Conservation (phyloP, 2,329 filamentous ascomycete genomes). For the Chrysoporthe cubensis region DNA sequence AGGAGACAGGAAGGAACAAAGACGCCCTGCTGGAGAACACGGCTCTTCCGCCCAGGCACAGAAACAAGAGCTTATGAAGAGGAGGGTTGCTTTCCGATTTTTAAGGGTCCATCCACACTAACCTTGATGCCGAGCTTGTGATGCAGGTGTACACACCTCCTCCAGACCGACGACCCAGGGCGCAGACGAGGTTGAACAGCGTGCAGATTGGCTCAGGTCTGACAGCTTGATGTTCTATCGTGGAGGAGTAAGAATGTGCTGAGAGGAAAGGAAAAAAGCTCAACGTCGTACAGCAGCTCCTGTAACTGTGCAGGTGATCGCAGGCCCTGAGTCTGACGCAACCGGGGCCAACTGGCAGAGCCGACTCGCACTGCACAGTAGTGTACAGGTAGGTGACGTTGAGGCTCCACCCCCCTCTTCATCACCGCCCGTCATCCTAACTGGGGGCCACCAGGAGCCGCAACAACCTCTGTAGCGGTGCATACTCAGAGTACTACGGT, state of each 20-base stretch:
- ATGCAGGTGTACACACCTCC: constrained; percentile 8
- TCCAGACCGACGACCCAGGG: background rate
- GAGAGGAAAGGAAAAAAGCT: background rate
- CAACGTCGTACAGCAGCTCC: background rate
- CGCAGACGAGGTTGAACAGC: background rate
- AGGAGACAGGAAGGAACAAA: constrained; percentile 10
- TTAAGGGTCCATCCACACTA: constrained; percentile 9
- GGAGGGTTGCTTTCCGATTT: background rate
- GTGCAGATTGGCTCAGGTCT: background rate
- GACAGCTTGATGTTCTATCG: background rate
- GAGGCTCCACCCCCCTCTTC: background rate
- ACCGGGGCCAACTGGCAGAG: constrained; percentile 10
- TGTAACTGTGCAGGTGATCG: background rate
- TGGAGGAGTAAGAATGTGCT: background rate
- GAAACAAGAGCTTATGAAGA: background rate
- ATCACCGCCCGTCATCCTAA: background rate
- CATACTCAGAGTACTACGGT: background rate
- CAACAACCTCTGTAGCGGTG: too few species aligned
- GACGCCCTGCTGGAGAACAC: constrained; percentile 2
- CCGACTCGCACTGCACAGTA: background rate
- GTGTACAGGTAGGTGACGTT: constrained; percentile 7
- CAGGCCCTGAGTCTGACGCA: constrained; percentile 9
- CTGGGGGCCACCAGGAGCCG: background rate
- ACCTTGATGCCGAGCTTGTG: background rate
- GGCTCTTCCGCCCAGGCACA: background rate